These are phyloP conservation scores for Pouteria campechiana DNA, from an alignment of 179 eudicot species.

Conservation along the genomic window DNA sequence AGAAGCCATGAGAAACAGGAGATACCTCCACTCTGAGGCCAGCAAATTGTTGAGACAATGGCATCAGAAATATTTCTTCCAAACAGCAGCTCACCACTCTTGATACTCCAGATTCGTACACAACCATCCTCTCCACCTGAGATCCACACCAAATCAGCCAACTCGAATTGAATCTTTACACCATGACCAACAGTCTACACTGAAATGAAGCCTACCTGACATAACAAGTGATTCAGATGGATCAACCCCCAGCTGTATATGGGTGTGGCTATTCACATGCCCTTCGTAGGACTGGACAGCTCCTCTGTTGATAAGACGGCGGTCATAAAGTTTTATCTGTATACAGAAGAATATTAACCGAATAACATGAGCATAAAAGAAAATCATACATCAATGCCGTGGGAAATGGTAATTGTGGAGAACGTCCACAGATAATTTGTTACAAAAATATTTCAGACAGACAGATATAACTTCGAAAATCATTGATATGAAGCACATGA, in stretches of 20 bases:
- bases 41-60: constrained; percentile 47
- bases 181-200: not conserved
- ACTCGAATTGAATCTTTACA: constrained; percentile 1
- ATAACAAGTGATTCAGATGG: constrained; percentile 49
- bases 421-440: too few species aligned
- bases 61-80: constrained; percentile 44
- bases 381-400: too few species aligned
- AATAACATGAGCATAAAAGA: not conserved
- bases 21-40: constrained; percentile 45
- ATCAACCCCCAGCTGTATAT: constrained; percentile 62
- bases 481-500: too few species aligned
- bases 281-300: constrained; percentile 79
- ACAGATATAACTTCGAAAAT: too few species aligned
- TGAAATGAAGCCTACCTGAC: constrained; percentile 38
- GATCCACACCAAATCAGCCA: not conserved
- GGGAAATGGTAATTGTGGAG: too few species aligned
- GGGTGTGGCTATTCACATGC: constrained; percentile 67
- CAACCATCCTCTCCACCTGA: constrained; percentile 82
- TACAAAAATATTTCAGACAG: too few species aligned
- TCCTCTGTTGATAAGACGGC: constrained; percentile 65
- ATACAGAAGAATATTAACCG: constrained; percentile 2
- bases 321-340: constrained; percentile 82
- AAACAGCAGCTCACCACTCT: constrained; percentile 65
- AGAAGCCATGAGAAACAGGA: not conserved
- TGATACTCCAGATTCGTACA: constrained; percentile 71